Percentiles rank a stretch among this genome's conserved stretches.
Evolutionary conservation across 163 green algal species (phyloP).

Genomic region (Chloromonas sp.): DNA sequence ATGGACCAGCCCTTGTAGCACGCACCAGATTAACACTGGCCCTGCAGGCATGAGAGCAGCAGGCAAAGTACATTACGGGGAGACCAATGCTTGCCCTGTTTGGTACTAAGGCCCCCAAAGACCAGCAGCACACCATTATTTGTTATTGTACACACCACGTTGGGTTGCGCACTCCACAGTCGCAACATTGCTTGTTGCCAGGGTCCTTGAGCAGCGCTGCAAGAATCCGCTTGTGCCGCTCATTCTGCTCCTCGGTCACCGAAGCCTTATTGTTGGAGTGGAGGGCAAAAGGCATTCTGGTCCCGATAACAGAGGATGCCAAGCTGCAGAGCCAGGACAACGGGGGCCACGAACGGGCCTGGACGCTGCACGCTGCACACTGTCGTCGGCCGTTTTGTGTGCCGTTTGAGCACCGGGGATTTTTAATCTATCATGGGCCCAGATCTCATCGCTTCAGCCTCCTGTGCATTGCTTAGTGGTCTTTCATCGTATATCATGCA

Average conservation of each 20-base stretch:
- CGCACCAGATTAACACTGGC: background rate
- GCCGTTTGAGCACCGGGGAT: too few relatives aligned
- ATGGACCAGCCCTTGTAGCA: background rate
- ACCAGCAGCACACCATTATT: background rate
- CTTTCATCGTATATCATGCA: too few relatives aligned
- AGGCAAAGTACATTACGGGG: background rate
- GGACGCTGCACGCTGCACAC: too few relatives aligned
- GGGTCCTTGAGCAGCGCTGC: constrained; percentile 63
- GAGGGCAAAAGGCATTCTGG: too few relatives aligned
- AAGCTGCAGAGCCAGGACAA: too few relatives aligned
- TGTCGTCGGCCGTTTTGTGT: too few relatives aligned
- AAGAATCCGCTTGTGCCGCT: constrained; percentile 70
- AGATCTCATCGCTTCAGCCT: too few relatives aligned
- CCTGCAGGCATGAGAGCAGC: background rate
- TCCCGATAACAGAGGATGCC: too few relatives aligned
- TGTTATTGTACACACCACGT: constrained; percentile 52
- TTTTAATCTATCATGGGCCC: too few relatives aligned
- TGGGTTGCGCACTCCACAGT: constrained; percentile 76
- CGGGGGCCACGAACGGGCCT: too few relatives aligned
- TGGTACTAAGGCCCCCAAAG: background rate
- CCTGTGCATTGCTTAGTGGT: too few relatives aligned
- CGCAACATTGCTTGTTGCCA: constrained; percentile 75
- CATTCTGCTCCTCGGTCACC: constrained; percentile 71
- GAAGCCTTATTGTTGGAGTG: constrained; percentile 59
- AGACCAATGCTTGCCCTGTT: background rate